Conservation (phyloP, 805 yeast species). For the Pichia cephalocereana region DNA sequence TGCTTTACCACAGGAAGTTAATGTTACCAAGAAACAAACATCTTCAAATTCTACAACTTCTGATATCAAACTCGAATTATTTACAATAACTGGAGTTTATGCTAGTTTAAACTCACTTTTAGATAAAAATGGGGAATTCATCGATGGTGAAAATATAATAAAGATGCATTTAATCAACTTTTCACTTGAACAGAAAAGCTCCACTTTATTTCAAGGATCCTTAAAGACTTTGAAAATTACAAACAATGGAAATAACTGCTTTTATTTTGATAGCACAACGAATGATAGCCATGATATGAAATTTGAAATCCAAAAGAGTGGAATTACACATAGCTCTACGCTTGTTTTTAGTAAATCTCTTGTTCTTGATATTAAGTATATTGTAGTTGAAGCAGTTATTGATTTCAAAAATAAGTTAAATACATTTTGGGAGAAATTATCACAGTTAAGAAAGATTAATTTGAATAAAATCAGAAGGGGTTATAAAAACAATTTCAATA, state of each 20-base stretch:
- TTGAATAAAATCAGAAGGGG: neutral
- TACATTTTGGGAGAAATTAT: slow-evolving; percentile 11
- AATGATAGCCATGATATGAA: slow-evolving; percentile 38
- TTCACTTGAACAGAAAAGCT: slow-evolving; percentile 35
- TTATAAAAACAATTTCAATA: too few relatives aligned
- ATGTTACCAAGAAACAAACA: neutral
- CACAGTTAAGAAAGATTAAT: neutral
- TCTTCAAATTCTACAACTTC: neutral
- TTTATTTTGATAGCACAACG: slow-evolving; percentile 21
- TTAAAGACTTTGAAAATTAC: slow-evolving; percentile 28
- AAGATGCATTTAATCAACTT: slow-evolving; percentile 24
- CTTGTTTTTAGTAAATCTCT: slow-evolving; percentile 37
- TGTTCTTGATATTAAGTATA: slow-evolving; percentile 12
- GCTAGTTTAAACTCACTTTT: slow-evolving; percentile 42
- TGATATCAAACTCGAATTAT: slow-evolving; percentile 25
- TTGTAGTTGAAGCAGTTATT: slow-evolving; percentile 3
- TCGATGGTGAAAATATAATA: slow-evolving; percentile 23
- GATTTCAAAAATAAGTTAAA: slow-evolving; percentile 7
- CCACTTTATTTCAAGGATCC: slow-evolving; percentile 39
- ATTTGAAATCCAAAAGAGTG: slow-evolving; percentile 36
- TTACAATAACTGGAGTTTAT: slow-evolving; percentile 29
- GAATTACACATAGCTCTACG: slow-evolving; percentile 25
- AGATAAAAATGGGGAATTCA: slow-evolving; percentile 31
- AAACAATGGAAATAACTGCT: slow-evolving; percentile 13
- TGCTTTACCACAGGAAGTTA: slow-evolving; percentile 6